These are phyloP conservation scores for Plantago coronopus DNA, from an alignment of 305 asterid genomes.

Conservation along the genomic window DNA sequence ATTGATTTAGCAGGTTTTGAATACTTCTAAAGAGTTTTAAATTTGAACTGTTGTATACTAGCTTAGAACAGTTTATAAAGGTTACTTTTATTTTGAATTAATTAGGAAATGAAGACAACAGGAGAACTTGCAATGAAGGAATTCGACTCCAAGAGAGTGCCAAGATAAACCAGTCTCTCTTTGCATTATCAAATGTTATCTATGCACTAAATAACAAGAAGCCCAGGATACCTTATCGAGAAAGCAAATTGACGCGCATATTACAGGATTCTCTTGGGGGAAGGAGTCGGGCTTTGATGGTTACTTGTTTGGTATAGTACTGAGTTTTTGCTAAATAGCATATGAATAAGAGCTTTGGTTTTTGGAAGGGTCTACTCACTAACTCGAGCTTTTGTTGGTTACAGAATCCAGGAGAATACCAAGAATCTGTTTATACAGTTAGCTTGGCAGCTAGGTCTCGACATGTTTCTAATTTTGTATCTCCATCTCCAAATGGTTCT, in stretches of 20 bases:
- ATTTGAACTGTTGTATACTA: not conserved
- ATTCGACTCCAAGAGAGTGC: conserved; percentile 86
- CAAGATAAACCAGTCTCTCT: conserved; percentile 85
- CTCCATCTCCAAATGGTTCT: conserved; percentile 40
- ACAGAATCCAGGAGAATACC: conserved; percentile 90
- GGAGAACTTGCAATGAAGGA: conserved; percentile 72
- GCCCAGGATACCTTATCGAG: conserved; percentile 74
- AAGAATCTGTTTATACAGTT: conserved; percentile 85
- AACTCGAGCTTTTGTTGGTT: conserved; percentile 19
- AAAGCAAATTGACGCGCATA: conserved; percentile 87
- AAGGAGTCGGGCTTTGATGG: conserved; percentile 76
- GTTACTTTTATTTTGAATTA: conserved; percentile 17
- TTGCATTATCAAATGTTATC: conserved; percentile 83
- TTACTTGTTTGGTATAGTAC: conserved; percentile 73
- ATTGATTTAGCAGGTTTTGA: conserved; percentile 85
- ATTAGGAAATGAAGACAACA: conserved; percentile 85
- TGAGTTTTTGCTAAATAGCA: not conserved
- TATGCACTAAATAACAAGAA: conserved; percentile 64
- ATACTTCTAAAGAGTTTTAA: not conserved
- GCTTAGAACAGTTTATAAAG: conserved; percentile 1
- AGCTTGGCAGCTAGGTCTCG: conserved; percentile 92
- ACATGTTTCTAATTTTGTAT: conserved; percentile 49
- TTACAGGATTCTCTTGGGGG: conserved; percentile 96
- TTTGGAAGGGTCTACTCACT: conserved; percentile 2
- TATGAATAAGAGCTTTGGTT: not conserved